Evolutionary conservation across 768 basidiomycete genomes (phyloP).

Genomic region (Tricholoma bakamatsutake): DNA sequence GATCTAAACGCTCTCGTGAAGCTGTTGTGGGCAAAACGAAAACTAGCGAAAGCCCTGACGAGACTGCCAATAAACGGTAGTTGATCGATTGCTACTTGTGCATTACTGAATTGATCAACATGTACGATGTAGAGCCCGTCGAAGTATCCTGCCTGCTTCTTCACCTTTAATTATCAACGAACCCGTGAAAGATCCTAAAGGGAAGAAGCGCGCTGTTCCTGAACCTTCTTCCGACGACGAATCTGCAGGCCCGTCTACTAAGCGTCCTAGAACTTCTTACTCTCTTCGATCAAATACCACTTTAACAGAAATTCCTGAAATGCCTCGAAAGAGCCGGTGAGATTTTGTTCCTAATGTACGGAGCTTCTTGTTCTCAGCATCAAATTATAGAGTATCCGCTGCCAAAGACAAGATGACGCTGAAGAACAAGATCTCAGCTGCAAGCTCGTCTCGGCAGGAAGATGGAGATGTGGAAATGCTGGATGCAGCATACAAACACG

Average conservation of each 20-base stretch:
- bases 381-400: conserved; percentile 32
- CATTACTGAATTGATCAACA: conserved; percentile 24
- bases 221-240: conserved; percentile 64
- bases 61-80: conserved; percentile 58
- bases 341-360: conserved; percentile 5
- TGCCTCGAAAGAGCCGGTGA: conserved; percentile 75
- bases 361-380: conserved; percentile 11
- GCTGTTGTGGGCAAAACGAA: conserved; percentile 51
- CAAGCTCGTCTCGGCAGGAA: conserved; percentile 58
- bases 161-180: conserved; percentile 67
- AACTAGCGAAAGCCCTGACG: conserved; percentile 52
- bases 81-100: conserved; percentile 20
- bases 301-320: conserved; percentile 39
- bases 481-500: conserved; percentile 53
- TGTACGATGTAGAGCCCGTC: conserved; percentile 46
- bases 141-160: conserved; percentile 39
- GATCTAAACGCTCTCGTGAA: conserved; percentile 53
- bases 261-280: conserved; percentile 62
- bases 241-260: conserved; percentile 44
- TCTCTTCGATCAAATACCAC: conserved; percentile 59
- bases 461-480: conserved; percentile 78
- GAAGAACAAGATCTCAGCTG: conserved; percentile 54
- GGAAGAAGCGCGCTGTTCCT: conserved; percentile 87
- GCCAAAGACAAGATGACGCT: conserved; percentile 53
- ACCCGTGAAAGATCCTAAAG: conserved; percentile 69